Evolutionary conservation across 2,329 filamentous ascomycete genomes (phyloP), one percentile per base, ranked within the genome.

Genomic region (Hymenoscyphus occultus): DNA sequence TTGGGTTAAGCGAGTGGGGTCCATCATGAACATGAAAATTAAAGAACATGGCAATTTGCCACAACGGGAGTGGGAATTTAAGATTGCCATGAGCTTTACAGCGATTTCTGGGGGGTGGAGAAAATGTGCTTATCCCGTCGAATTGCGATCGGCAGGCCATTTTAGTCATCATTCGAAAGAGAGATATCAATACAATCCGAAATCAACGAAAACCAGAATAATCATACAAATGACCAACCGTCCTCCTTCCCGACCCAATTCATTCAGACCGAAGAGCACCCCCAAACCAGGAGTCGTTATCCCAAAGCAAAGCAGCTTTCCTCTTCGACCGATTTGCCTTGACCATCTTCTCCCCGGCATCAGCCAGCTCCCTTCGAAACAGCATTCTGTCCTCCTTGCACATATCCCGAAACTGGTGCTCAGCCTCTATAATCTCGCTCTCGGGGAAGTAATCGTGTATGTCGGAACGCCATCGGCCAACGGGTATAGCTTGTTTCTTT

Each of bases 401-500:
- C 45, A 67, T 40, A 35, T 65, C 51, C 35, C 57, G 59, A 39
- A 58, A 56, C 13, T 28, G 40, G 9, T 48, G 39, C 35, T 16
- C 28, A 60, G 28, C 35, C 10, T 57, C 28, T 35, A 48, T 61
- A n/a, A 59, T 56, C 32, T 45, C 22, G 39, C 39, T 40, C 32
- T 59, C 64, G 13, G 67, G 67, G 48, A 69, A 68, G 39, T 67
- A 67, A 40, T 69, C 65, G 61, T 67, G 63, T n/a, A 69, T 42
- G 3, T 54, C 64, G 5, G 58, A 61, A 13, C 62, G 56, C 67
- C 67, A 71, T 35, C 65, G 62, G 1, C 68, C 70, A 16, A 65
- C 66, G 6, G 56, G 35, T 32, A 45, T 16, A 2, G 54, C 10
- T 40, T 32, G 13, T 16, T 45, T 31, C 59, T 16, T 31, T 60